Conservation (phyloP, 2,329 filamentous ascomycete genomes). For the Kalmusia sp. region DNA sequence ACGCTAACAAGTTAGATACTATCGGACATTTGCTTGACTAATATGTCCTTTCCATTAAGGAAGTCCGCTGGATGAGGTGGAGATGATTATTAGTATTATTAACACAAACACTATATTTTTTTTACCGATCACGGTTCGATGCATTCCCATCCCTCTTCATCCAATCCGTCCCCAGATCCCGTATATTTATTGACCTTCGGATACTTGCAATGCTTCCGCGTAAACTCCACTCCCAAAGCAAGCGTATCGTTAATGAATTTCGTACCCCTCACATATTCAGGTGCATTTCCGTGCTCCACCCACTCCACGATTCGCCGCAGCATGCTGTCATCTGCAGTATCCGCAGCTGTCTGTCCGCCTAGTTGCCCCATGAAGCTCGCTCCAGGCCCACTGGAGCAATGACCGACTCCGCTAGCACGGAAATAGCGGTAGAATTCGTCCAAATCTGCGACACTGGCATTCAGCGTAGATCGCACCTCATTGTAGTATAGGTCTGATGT, state of each 20-base stretch:
- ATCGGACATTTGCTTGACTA: too few relatives aligned
- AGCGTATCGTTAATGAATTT: conserved; percentile 48
- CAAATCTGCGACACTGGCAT: conserved; percentile 27
- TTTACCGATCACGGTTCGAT: conserved; percentile 8
- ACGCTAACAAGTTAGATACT: too few relatives aligned
- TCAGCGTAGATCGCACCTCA: conserved; percentile 49
- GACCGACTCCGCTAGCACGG: conserved; percentile 57
- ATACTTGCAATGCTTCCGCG: conserved; percentile 55
- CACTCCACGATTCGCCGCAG: conserved; percentile 54
- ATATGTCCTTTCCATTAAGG: too few relatives aligned
- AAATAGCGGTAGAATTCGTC: conserved; percentile 56
- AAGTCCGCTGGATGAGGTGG: too few relatives aligned
- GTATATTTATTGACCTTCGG: conserved; percentile 24
- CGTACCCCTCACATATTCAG: conserved; percentile 41
- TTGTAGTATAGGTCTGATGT: conserved; percentile 49
- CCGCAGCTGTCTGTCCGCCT: neutral
- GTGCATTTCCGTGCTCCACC: conserved; percentile 50
- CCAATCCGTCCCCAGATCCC: conserved; percentile 21
- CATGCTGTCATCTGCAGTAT: conserved; percentile 47
- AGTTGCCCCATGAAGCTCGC: conserved; percentile 8
- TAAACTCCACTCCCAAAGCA: conserved; percentile 50
- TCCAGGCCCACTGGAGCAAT: conserved; percentile 55
- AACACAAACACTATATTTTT: too few relatives aligned
- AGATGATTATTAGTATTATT: too few relatives aligned
- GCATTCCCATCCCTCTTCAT: conserved; percentile 26